Conservation (phyloP, 129 eudicot species). For the Scalesia atractyloides region DNA sequence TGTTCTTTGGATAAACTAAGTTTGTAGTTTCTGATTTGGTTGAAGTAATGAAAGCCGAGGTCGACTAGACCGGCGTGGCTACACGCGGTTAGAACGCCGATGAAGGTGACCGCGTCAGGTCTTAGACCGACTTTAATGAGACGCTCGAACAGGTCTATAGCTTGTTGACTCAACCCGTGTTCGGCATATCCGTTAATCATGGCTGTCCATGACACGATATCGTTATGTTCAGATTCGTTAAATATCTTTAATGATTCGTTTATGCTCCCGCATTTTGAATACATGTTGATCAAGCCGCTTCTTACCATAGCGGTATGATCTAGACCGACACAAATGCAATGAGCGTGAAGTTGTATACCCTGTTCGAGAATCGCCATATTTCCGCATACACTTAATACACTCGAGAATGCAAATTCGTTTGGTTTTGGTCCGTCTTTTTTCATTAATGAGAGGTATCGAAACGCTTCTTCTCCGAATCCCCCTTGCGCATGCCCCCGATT, state of each 20-base stretch:
- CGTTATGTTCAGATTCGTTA: constrained; percentile 42
- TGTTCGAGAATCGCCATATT: constrained; percentile 80
- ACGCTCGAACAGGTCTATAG: constrained; percentile 64
- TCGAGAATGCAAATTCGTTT: constrained; percentile 74
- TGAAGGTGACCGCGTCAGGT: constrained; percentile 82
- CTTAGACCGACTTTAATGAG: constrained; percentile 46
- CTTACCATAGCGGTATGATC: constrained; percentile 61
- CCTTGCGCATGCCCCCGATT: constrained; percentile 80
- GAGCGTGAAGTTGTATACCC: constrained; percentile 86
- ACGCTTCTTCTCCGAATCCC: constrained; percentile 72
- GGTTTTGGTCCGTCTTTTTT: constrained; percentile 81
- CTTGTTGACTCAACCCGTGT: constrained; percentile 76
- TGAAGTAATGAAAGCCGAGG: constrained; percentile 65
- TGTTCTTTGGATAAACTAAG: constrained; percentile 70
- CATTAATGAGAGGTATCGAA: constrained; percentile 66
- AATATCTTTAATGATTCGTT: constrained; percentile 61
- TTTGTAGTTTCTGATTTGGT: constrained; percentile 48
- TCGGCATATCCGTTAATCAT: constrained; percentile 96
- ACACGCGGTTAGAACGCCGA: constrained; percentile 91
- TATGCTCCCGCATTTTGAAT: constrained; percentile 84
- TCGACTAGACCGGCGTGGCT: constrained; percentile 82
- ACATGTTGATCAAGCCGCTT: constrained; percentile 86
- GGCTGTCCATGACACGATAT: constrained; percentile 86
- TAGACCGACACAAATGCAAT: constrained; percentile 59
- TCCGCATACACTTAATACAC: constrained; percentile 77